Conservation (phyloP, 768 basidiomycete species). For the Suillus occidentalis region DNA sequence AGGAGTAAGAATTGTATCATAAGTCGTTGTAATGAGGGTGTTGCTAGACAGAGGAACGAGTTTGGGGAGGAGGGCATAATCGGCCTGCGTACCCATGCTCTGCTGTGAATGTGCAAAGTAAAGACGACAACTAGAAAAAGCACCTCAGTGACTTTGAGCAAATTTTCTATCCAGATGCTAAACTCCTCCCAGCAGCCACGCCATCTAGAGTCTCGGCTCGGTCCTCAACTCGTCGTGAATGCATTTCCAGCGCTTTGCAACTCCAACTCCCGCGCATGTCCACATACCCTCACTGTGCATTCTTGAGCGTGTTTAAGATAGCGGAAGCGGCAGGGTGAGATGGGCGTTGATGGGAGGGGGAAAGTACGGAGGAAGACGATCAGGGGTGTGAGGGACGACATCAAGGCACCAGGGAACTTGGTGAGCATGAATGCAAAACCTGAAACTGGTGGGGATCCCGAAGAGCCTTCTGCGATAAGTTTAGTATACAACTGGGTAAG, state of each 20-base stretch:
- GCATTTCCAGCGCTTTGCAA: slow-evolving; percentile 69
- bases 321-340: slow-evolving; percentile 73
- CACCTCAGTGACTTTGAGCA: slow-evolving; percentile 69
- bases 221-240: slow-evolving; percentile 68
- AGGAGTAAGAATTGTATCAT: slow-evolving; percentile 56
- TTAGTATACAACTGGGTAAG: slow-evolving; percentile 82
- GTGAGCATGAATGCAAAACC: slow-evolving; percentile 54
- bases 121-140: slow-evolving; percentile 15
- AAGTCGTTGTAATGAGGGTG: neutral
- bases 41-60: neutral
- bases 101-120: neutral
- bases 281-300: slow-evolving; percentile 80
- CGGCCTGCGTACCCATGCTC: slow-evolving; percentile 44
- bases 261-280: slow-evolving; percentile 85
- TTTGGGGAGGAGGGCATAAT: neutral
- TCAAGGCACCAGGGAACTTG: slow-evolving; percentile 57
- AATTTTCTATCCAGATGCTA: slow-evolving; percentile 64
- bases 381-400: slow-evolving; percentile 58
- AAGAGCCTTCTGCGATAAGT: slow-evolving; percentile 82
- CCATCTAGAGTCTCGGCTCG: slow-evolving; percentile 69
- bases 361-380: slow-evolving; percentile 69
- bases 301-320: slow-evolving; percentile 65
- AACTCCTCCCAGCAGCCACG: slow-evolving; percentile 67
- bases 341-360: slow-evolving; percentile 76
- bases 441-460: slow-evolving; percentile 63